phyloP scores from a whole-genome alignment of 2,329 filamentous ascomycete species.

The Pestalotiopsis sp. region DNA sequence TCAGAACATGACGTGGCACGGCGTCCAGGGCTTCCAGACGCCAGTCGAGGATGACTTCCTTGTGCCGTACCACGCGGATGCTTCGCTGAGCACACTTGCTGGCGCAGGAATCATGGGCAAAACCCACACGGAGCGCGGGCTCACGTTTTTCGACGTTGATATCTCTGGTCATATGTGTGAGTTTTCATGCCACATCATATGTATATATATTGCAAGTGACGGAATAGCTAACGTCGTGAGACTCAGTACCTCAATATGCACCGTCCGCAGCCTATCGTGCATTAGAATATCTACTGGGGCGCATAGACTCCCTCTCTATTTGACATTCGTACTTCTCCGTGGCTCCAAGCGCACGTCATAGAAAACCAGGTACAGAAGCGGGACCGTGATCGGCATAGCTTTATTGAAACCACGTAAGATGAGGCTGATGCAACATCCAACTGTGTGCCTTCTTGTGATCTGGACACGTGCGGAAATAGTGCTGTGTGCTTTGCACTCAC shows the following conservation, averaged over 20 bases:
- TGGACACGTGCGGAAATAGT: too few relatives aligned
- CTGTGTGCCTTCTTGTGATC: too few relatives aligned
- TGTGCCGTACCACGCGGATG: conserved; percentile 65
- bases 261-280: not conserved
- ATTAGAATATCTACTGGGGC: not conserved
- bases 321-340: not conserved
- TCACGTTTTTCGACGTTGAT: conserved; percentile 63
- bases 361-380: not conserved
- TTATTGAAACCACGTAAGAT: too few relatives aligned
- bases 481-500: too few relatives aligned
- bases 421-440: too few relatives aligned
- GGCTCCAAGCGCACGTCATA: not conserved
- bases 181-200: not conserved
- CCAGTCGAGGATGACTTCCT: conserved; percentile 65
- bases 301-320: not conserved
- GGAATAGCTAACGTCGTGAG: not conserved
- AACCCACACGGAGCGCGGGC: conserved; percentile 71
- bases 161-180: conserved; percentile 64
- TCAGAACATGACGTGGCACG: conserved; percentile 83
- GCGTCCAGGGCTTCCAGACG: conserved; percentile 68
- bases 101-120: conserved; percentile 71
- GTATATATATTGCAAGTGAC: not conserved
- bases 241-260: not conserved
- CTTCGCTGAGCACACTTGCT: conserved; percentile 46
- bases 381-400: too few relatives aligned